These are phyloP conservation scores for Asterophora lycoperdoides DNA, from an alignment of 768 basidiomycete species.

Conservation along the genomic window DNA sequence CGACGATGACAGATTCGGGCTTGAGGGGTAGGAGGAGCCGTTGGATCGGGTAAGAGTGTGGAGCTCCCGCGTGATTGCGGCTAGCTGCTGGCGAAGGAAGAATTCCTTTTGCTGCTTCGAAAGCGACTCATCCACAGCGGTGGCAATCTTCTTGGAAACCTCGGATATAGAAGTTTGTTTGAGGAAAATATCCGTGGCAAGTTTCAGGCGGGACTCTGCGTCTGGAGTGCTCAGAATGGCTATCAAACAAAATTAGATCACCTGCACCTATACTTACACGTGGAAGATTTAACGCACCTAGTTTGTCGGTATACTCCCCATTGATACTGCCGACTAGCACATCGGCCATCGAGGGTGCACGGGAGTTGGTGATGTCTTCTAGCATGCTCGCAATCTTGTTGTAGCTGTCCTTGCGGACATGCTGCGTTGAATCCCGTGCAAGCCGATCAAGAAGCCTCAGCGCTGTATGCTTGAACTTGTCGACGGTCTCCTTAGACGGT, in stretches of 20 bases:
- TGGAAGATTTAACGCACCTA: slow-evolving; percentile 43
- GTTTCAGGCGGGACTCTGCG: slow-evolving; percentile 56
- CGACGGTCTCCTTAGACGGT: slow-evolving; percentile 52
- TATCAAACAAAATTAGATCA: slow-evolving; percentile 19
- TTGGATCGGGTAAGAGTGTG: slow-evolving; percentile 43
- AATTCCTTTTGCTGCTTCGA: slow-evolving; percentile 87
- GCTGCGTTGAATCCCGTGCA: slow-evolving; percentile 42
- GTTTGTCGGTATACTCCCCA: slow-evolving; percentile 65
- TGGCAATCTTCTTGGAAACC: slow-evolving; percentile 76
- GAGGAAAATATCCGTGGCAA: slow-evolving; percentile 65
- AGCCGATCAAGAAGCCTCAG: slow-evolving; percentile 65
- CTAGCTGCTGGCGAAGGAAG: slow-evolving; percentile 79
- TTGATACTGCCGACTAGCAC: slow-evolving; percentile 64
- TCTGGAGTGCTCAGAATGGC: slow-evolving; percentile 60
- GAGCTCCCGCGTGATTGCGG: slow-evolving; percentile 76
- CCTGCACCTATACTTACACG: neutral
- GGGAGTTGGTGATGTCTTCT: slow-evolving; percentile 61
- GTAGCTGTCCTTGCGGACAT: slow-evolving; percentile 60
- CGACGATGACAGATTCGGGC: slow-evolving; percentile 9
- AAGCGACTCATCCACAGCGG: slow-evolving; percentile 77
- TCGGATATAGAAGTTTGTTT: slow-evolving; percentile 78
- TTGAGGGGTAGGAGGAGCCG: slow-evolving; percentile 17
- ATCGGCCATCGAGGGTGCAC: slow-evolving; percentile 74
- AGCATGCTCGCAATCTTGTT: slow-evolving; percentile 66
- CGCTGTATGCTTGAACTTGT: slow-evolving; percentile 68